Conservation (phyloP, 1,139 yeast genomes). For the Candida neerlandica region DNA sequence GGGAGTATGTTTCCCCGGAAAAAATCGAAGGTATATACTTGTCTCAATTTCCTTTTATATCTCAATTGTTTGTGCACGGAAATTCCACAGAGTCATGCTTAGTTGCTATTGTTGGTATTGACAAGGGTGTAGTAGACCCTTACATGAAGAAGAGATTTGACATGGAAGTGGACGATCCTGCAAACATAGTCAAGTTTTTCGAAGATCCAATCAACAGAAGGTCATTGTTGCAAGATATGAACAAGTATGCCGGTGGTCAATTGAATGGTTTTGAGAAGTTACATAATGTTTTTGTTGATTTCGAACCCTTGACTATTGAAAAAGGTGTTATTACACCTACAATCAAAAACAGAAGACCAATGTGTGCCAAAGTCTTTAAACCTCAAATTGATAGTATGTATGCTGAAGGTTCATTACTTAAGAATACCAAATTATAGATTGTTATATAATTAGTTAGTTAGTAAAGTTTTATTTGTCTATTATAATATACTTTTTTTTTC, state of each 20-base stretch:
- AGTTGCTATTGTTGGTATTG: constrained; percentile 65
- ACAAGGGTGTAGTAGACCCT: constrained; percentile 21
- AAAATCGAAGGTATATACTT: constrained; percentile 42
- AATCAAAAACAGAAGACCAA: constrained; percentile 65
- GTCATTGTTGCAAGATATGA: constrained; percentile 30
- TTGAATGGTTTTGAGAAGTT: constrained; percentile 61
- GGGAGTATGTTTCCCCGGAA: constrained; percentile 49
- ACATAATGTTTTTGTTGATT: constrained; percentile 57
- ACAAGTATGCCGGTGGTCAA: constrained; percentile 26
- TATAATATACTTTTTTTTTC: neutral
- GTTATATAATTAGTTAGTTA: neutral
- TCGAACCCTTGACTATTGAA: constrained; percentile 69
- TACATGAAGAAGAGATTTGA: constrained; percentile 21
- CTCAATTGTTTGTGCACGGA: constrained; percentile 53
- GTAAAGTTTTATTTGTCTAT: neutral
- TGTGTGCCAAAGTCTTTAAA: constrained; percentile 33
- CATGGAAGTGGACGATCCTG: constrained; percentile 18
- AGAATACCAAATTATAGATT: constrained; percentile 17
- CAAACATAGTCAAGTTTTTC: constrained; percentile 30
- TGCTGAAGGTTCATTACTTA: constrained; percentile 51
- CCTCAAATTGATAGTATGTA: constrained; percentile 29
- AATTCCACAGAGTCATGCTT: constrained; percentile 59
- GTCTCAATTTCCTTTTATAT: constrained; percentile 32
- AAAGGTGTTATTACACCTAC: constrained; percentile 76
- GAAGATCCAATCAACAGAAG: constrained; percentile 28